Conservation (phyloP, 2,329 filamentous ascomycete species). For the Colletotrichum destructivum region DNA sequence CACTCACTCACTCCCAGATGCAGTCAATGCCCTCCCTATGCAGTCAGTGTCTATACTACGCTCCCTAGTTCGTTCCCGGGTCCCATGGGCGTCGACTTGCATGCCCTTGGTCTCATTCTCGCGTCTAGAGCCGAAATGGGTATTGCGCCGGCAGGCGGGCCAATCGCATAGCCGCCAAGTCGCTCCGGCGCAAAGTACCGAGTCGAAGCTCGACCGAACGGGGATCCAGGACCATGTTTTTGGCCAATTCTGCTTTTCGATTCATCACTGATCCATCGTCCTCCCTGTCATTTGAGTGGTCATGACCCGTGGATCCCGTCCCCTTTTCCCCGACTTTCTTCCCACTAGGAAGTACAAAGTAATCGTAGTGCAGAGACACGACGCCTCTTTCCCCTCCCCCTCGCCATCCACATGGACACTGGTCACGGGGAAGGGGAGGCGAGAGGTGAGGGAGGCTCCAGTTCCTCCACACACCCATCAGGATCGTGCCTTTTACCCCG, state of each 20-base stretch:
- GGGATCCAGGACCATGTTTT: neutral
- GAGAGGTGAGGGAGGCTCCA: conserved; percentile 18
- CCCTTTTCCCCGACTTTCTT: conserved; percentile 34
- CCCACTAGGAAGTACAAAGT: neutral
- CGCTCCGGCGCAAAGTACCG: conserved; percentile 38
- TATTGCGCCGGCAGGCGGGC: conserved; percentile 33
- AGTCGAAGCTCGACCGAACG: conserved; percentile 13
- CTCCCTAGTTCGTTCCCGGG: conserved; percentile 20
- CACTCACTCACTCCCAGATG: neutral
- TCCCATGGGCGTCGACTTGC: conserved; percentile 31
- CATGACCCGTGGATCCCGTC: neutral
- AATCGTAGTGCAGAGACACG: neutral
- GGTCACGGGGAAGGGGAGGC: neutral
- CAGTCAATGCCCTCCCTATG: neutral
- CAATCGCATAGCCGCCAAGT: conserved; percentile 40
- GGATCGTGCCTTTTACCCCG: conserved; percentile 32
- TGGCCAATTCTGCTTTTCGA: conserved; percentile 9
- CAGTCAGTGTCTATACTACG: no score
- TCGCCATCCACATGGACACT: conserved; percentile 6
- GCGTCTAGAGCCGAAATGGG: conserved; percentile 42
- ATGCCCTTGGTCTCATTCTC: conserved; percentile 35
- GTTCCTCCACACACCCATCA: conserved; percentile 8
- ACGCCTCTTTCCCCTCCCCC: conserved; percentile 29
- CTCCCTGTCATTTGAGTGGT: neutral
- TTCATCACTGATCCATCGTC: neutral